Evolutionary conservation across 495 filamentous ascomycete genomes (phyloP), one percentile per base, ranked within the genome.

Genomic region (Penicillium bovifimosum): DNA sequence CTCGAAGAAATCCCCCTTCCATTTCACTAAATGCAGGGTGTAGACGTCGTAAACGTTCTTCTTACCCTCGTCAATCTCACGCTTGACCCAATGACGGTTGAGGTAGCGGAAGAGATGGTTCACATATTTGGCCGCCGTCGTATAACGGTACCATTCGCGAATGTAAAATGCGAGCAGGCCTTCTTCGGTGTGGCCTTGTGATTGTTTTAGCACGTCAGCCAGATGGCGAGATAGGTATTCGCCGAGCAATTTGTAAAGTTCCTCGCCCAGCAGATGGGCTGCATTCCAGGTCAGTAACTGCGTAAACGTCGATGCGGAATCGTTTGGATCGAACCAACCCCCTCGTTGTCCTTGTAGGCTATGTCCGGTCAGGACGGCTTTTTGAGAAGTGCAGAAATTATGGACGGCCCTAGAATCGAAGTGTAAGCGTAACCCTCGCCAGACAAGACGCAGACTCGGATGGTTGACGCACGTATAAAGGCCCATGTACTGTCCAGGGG

Each of bases 311-410:
- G 26, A 41, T 43, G 29, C 53, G 31, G 31, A n/a, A 28, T 8
- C 3, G 26, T 27, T 5, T 14, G 17, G 42, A 33, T 14, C 41
- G 31, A 41, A 75, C 77, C 43, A 72, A 90, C 90, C 90, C 69
- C 91, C 91, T 50, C 91, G 80, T 70, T 93, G 87, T 43, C 83
- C 77, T 49, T 75, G 68, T 65, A 78, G 14, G 67, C 78, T 44
- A 63, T 78, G 63, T 68, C 77, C 62, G 73, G 68, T 55, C 57
- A 61, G 68, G 41, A 91, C 84, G 2, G 90, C 91, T 69, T 96
- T 97, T 65, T 96, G 95, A 27, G 95, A 96, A 48, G 95, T 97
- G 71, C 93, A 99, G 66, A 99, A 99, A 75, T 99, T 96, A 68
- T 99, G 95, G 26, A 99, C 91, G 48, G 92, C 90, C 24, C 88